These are phyloP conservation scores for Sherardia arvensis DNA, from an alignment of 257 asterid genomes.

Conservation along the genomic window DNA sequence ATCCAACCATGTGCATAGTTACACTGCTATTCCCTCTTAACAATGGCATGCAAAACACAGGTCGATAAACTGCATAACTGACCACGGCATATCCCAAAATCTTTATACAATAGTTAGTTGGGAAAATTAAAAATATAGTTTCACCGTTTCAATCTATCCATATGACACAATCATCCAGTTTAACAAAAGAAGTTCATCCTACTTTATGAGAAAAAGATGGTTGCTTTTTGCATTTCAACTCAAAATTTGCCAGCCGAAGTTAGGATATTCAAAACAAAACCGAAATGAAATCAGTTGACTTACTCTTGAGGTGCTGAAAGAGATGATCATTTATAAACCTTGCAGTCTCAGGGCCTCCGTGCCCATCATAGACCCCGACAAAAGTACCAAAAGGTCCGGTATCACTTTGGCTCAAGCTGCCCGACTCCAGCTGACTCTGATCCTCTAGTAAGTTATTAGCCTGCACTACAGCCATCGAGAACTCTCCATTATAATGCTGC, in stretches of 20 bases:
- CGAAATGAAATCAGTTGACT: constrained; percentile 14
- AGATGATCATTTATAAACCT: constrained; percentile 52
- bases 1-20: too few relatives aligned
- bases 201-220: neutral
- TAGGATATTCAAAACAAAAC: neutral
- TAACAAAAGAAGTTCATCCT: neutral
- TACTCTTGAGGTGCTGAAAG: constrained; percentile 61
- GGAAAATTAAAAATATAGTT: neutral
- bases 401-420: constrained; percentile 45
- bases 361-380: constrained; percentile 70
- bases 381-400: constrained; percentile 65
- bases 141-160: neutral
- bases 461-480: constrained; percentile 79
- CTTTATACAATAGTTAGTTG: too few relatives aligned
- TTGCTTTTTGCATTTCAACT: neutral
- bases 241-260: neutral
- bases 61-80: too few relatives aligned
- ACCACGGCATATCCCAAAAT: too few relatives aligned
- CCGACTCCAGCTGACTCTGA: constrained; percentile 68
- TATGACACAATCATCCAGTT: neutral
- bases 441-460: constrained; percentile 68
- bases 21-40: too few relatives aligned
- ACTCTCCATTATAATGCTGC: constrained; percentile 58
- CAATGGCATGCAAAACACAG: too few relatives aligned
- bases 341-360: constrained; percentile 69